Base-by-base conservation (phyloP, 345 rosid genomes). In the Lepidium didymum region DNA sequence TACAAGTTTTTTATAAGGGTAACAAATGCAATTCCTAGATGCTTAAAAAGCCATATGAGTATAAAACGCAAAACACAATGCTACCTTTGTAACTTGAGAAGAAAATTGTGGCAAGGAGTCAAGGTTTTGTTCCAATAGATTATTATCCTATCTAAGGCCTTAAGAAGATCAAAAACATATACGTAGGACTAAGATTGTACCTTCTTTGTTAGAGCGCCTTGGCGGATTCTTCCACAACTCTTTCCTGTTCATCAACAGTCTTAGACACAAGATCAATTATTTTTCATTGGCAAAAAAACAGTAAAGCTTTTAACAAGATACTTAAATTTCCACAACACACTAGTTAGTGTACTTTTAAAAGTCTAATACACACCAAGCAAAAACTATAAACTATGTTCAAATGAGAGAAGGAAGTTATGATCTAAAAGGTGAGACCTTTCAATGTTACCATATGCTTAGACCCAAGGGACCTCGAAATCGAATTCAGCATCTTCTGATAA, bases 161-260 rank as follows among this genome's bases (percentile, higher is more conserved):
- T 15, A 4, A 9, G 33, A 25, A 73, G 34, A 27, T 13, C n/a
- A 34, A 51, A 60, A 50, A n/a, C 1, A 53, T 4, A 7, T 65
- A 33, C 18, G 62, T 7, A 34, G 29, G 61, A 36, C 29, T 64
- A 62, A 46, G 64, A 56, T 23, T 45, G 12, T 23, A 83, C 88
- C 82, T 88, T 69, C 91, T 68, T 62, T 85, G 89, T 60, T 80
- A 79, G 5, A 83, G 79, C 70, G 82, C 49, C 56, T 80, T 89
- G 52, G 79, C 82, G n/a, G 80, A 79, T 64, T 87, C 89, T 49
- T 89, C 92, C 46, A 85, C 67, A 80, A 83, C 82, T 57, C 21
- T 49, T 75, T 83, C 87, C 78, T 89, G 87, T 53, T 82, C 86
- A 72, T 92, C 86, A 36, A 87, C 88, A 9, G 92, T 87, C 96